phyloP scores from a whole-genome alignment of 768 basidiomycete species.

The Tricholoma bakamatsutake region DNA sequence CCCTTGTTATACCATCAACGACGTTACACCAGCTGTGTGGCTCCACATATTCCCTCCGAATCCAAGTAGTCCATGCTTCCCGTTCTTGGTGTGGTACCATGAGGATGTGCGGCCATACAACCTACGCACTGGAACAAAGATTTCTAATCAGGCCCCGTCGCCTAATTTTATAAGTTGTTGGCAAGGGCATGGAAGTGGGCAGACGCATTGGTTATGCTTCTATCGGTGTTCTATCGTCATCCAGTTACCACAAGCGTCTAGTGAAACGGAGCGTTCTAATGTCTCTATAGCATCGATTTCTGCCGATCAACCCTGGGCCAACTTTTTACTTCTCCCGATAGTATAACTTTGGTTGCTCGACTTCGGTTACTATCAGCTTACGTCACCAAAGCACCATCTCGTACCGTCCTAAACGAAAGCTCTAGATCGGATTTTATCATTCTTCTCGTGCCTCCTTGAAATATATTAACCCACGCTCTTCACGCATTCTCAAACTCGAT shows the following conservation, averaged over 20 bases:
- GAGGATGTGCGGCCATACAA: background rate
- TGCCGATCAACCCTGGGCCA: background rate
- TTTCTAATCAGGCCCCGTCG: background rate
- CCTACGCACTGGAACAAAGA: background rate
- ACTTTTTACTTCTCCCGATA: background rate
- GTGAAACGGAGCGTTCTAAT: background rate
- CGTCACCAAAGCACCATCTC: background rate
- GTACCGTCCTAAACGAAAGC: background rate
- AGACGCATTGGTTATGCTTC: background rate
- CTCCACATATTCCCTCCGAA: background rate
- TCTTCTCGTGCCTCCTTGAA: too few species aligned
- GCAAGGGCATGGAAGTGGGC: too few species aligned
- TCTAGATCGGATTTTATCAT: too few species aligned
- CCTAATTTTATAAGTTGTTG: too few species aligned
- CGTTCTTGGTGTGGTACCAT: background rate
- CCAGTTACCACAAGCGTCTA: background rate
- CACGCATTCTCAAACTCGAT: constrained; percentile 25
- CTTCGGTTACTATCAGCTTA: background rate
- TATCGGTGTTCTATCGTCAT: background rate
- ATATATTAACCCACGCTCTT: background rate
- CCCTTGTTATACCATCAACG: constrained; percentile 65
- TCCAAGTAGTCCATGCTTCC: constrained; percentile 3
- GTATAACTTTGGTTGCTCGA: background rate
- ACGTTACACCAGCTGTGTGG: constrained; percentile 46
- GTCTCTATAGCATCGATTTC: background rate